Conservation (phyloP, 2,329 filamentous ascomycete genomes). For the Penicillium sp. region DNA sequence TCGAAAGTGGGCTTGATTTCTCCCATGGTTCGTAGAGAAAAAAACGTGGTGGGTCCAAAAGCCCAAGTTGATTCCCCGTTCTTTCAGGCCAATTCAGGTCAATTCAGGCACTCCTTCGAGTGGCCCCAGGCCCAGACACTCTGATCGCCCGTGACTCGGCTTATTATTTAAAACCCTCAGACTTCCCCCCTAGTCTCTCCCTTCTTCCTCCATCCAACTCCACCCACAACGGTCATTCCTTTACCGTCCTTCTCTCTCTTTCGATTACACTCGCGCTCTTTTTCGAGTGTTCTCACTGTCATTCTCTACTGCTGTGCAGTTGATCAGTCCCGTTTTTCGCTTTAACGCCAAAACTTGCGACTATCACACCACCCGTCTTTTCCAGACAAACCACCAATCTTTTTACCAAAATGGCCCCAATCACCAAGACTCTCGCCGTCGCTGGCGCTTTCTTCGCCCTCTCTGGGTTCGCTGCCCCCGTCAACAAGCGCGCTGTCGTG, state of each 20-base stretch:
- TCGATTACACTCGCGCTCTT: conserved; percentile 29
- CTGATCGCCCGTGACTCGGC: background rate
- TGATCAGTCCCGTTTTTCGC: conserved; percentile 10
- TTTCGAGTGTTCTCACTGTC: conserved; percentile 28
- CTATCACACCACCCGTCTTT: conserved; percentile 11
- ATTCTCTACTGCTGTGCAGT: conserved; percentile 37
- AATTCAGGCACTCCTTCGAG: background rate
- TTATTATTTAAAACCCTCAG: conserved; percentile 11
- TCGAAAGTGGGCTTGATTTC: background rate
- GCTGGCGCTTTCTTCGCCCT: conserved; percentile 44
- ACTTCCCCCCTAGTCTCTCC: conserved; percentile 5
- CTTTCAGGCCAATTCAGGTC: background rate
- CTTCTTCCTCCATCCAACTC: conserved; percentile 14
- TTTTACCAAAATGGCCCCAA: conserved; percentile 43
- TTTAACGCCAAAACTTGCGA: background rate
- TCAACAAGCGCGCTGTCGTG: conserved; percentile 52
- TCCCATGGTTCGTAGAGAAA: background rate
- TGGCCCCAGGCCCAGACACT: too few species aligned
- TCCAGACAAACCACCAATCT: conserved; percentile 6
- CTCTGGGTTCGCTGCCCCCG: conserved; percentile 39
- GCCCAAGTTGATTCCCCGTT: background rate
- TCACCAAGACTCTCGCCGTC: conserved; percentile 46
- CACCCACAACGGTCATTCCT: conserved; percentile 21
- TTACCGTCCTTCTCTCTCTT: conserved; percentile 17
- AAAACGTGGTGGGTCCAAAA: conserved; percentile 14